Conservation (phyloP, 805 yeast species). For the Lipomyces chichibuensis region DNA sequence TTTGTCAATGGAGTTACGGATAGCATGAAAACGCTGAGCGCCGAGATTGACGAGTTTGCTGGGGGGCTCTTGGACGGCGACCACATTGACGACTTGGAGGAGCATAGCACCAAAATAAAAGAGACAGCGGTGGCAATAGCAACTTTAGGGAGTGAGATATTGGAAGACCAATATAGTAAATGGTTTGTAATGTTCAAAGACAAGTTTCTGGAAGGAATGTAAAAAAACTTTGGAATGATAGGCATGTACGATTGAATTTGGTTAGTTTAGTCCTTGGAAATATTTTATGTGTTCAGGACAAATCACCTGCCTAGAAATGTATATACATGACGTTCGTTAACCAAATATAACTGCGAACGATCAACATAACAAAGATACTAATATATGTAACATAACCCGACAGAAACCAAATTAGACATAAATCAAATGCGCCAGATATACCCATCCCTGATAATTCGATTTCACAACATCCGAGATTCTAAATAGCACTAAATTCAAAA, state of each 20-base stretch:
- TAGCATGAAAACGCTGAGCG: not conserved
- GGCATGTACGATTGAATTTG: not conserved
- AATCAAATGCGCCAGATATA: not conserved
- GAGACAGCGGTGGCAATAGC: constrained; percentile 5
- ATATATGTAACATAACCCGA: not conserved
- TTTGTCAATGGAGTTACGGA: constrained; percentile 9
- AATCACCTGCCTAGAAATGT: not conserved
- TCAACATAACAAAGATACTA: not conserved
- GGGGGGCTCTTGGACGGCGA: constrained; percentile 20
- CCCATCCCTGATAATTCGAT: not conserved
- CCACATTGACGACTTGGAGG: constrained; percentile 3
- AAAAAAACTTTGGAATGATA: not conserved
- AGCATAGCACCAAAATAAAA: not conserved
- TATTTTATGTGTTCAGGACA: not conserved
- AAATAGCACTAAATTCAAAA: not conserved
- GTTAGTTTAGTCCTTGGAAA: not conserved
- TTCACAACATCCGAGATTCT: not conserved
- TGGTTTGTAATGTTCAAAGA: constrained; percentile 25
- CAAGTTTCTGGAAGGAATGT: constrained; percentile 18
- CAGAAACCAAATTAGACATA: not conserved
- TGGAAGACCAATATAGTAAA: constrained; percentile 19
- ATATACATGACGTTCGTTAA: not conserved
- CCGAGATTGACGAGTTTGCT: constrained; percentile 13
- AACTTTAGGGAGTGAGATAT: not conserved
- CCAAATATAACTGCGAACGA: not conserved